Percentiles rank a stretch among this genome's conserved stretches.
These are phyloP conservation scores for Globisporangium paroecandrum DNA, from an alignment of 352 stramenopile species.

Conservation along the genomic window DNA sequence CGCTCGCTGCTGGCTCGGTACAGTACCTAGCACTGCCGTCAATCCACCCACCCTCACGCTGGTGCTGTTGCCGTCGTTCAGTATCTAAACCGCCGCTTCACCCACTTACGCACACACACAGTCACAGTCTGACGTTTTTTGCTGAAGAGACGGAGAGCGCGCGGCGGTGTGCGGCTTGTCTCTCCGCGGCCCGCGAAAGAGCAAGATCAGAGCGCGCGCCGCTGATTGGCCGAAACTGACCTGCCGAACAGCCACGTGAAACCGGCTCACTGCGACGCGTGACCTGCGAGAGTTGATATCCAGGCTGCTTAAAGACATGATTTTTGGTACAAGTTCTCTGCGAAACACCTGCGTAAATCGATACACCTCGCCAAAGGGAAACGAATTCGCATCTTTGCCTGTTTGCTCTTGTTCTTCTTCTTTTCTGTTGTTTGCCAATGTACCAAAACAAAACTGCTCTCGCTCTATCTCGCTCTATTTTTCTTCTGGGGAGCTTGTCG, in stretches of 20 bases:
- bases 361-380: not conserved
- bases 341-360: not conserved
- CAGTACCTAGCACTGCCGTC: not conserved
- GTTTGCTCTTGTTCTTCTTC: not conserved
- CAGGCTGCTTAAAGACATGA: too few species aligned
- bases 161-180: constrained; percentile 1
- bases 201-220: constrained; percentile 3
- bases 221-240: constrained; percentile 5
- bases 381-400: not conserved
- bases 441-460: constrained; percentile 20
- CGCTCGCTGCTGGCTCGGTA: not conserved
- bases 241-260: constrained; percentile 3
- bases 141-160: constrained; percentile 12
- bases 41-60: not conserved
- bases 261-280: constrained; percentile 5
- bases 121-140: not conserved
- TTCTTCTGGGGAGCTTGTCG: not conserved
- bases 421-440: constrained; percentile 5
- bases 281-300: not conserved
- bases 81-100: not conserved
- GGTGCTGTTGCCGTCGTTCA: not conserved
- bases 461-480: constrained; percentile 23
- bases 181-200: constrained; percentile 6
- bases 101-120: not conserved
- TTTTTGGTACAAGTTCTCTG: not conserved